Base-by-base conservation (phyloP, 1,139 yeast species). In the Taiozyma sp. region DNA sequence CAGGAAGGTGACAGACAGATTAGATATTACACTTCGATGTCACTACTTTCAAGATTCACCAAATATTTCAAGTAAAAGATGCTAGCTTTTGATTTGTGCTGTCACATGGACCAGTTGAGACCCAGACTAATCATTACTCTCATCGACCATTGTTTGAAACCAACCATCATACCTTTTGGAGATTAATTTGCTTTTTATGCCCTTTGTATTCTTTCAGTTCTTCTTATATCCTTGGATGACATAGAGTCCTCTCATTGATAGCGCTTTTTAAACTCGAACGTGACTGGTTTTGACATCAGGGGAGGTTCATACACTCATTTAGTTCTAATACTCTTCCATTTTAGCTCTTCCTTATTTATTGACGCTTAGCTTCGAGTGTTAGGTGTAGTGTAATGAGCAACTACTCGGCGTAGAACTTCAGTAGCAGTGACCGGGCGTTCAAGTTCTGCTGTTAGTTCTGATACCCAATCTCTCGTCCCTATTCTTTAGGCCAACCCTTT, bases 21-120 rank as follows among this genome's bases (percentile, higher is more conserved):
- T 24, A 38, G 59, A 23, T 61, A 61, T 36, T 60, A 54, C 46
- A 51, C 58, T n/a, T 56, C 60, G 22, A 59, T 60, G 64, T 59
- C 63, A 5, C 32, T 61, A 16, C 48, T 61, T 28, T 51, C 56
- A 22, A 57, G 55, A 43, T 58, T 61, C 50, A 60, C 61, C 3
- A 55, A 53, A 43, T 57, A 51, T 46, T 60, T 61, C 54, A 60
- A 59, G 39, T 61, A 49, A 28, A 9, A 49, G 8, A 27, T 13
- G 42, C 9, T 36, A 22, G 24, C 23, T 45, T n/a, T 38, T 38
- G 8, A 16, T 16, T 45, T 4, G n/a, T 16, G 8, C 27, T 16
- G 13, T 19, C 7, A 8, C 36, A 38, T 19, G 30, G 23, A 46
- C 8, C 22, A 6, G n/a, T 22, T 46, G 36, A 6, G 19, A n/a